Base-by-base conservation (phyloP, 331 rosid genomes). In the Erythrophleum ivorense region DNA sequence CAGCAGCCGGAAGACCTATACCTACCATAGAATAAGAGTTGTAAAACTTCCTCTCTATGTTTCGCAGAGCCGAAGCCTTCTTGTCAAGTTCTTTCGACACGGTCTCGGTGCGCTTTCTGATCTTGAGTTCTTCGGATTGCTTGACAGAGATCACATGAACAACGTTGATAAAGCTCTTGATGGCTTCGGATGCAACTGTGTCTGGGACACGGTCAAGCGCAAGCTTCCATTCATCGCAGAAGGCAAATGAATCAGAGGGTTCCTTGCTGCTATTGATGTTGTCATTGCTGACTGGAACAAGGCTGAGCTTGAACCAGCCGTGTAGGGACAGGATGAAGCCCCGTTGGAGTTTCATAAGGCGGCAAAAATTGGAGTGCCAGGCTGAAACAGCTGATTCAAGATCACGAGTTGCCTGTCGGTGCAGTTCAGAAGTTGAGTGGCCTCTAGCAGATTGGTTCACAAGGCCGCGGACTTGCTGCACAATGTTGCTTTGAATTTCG, bases 161-260 rank as follows among this genome's bases (percentile, higher is more conserved):
- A n/a, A 96, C 97, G 7, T 91, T 90, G 87, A 92, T 84, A 67
- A 96, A 94, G 89, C 99, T 92, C 77, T 96, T 96, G 88, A 96
- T 94, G 46, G 99, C 98, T 86, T 90, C 98, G 0, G 98, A 94
- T 31, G 99, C 99, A 34, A 96, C 98, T 0, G 97, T 96, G 90
- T 94, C 99, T 0, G 99, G 99, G 73, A 96, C 99, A 40, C 98
- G 99, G 40, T 92, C 99, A 33, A 96, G 98, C 5, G 98, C 97
- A 9, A 86, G 98, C 90, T 96, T 96, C 99, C 99, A 96, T 85
- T 96, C 97, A 24, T 96, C 99, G 6, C 87, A 90, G 84, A 96
- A 94, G 76, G 76, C 79, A 33, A 77, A 88, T n/a, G 88, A 87
- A 24, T 88, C 98, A 4, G 97, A 90, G 81, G 82, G 78, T 73